Base-by-base conservation (phyloP, 139 green algal genomes). In the Asterochloris sp. region DNA sequence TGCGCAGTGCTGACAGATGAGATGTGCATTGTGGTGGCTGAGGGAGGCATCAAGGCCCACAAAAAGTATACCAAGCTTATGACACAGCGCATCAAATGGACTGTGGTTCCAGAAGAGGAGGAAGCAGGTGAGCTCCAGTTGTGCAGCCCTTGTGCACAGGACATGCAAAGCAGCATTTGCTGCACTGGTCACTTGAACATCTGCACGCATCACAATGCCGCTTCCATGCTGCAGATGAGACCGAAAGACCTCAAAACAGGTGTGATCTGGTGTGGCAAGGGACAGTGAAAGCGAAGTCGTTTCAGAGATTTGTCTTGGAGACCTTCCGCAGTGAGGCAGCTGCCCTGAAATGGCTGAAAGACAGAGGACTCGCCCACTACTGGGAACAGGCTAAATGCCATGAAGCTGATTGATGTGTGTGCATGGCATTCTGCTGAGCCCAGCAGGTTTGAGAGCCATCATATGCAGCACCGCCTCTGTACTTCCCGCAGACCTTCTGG, bases 61-160 rank as follows among this genome's bases (percentile, higher is more conserved):
- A 85, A 85, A 69, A 68, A 74, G 61, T 99, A 98, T 88, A 87
- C 88, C 64, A 98, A 98, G 88, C 90, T 99, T 19, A 98, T 99
- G 95, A 86, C 98, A 73, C 82, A 91, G 17, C 90, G 96, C 68
- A 99, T 99, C n/a, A 83, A 99, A 76, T 99, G 97, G 96, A 85
- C 86, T 15, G 71, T 69, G 6, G 79, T 75, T 71, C 73, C 80
- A 1, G 89, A 91, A 24, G 83, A 92, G 77, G 90, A 90, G 21
- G 85, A 93, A 8, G 82, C 81, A 63, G 88, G 76, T 80, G 13
- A 80, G 60, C 24, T 13, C 60, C 8, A 26, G 11, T 28, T 62
- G 74, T 76, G 69, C n/a, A 19, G 13, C 61, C 29, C 69, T n/a
- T 29, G 23, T 16, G 11, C 47, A 69, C 54, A 38, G 0, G 14